phyloP scores from a whole-genome alignment of 2,329 filamentous ascomycete genomes.

The Pseudodiploospora longispora region DNA sequence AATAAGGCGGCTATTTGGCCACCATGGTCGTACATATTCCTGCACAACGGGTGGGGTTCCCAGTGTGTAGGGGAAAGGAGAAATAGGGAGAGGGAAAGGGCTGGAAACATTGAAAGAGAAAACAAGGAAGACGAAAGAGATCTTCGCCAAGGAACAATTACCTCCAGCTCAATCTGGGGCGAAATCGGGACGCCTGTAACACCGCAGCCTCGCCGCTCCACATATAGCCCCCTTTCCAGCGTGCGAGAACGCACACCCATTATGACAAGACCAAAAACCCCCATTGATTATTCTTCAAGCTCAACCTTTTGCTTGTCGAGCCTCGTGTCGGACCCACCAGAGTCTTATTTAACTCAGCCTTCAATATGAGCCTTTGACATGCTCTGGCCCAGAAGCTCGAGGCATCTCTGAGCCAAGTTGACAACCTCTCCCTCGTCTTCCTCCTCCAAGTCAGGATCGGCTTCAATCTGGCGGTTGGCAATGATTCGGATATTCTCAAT shows the following conservation, averaged over 20 bases:
- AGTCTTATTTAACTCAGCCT: conserved; percentile 37
- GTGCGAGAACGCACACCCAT: neutral
- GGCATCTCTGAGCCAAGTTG: conserved; percentile 78
- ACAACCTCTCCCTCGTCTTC: conserved; percentile 92
- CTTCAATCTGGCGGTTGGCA: conserved; percentile 79
- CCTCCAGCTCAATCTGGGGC: conserved; percentile 18
- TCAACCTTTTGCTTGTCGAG: neutral
- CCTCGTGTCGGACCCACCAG: too few relatives aligned
- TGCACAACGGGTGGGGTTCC: conserved; percentile 2
- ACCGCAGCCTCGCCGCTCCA: conserved; percentile 15
- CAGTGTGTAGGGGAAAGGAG: conserved; percentile 4
- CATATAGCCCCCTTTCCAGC: conserved; percentile 2
- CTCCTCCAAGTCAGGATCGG: conserved; percentile 77
- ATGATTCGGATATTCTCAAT: conserved; percentile 88
- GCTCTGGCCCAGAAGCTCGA: conserved; percentile 74
- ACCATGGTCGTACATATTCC: conserved; percentile 1
- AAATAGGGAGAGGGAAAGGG: conserved; percentile 1
- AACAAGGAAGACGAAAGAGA: conserved; percentile 12
- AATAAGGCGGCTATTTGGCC: neutral
- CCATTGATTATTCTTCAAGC: neutral
- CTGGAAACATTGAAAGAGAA: conserved; percentile 11
- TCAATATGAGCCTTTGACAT: conserved; percentile 73
- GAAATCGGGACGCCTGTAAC: conserved; percentile 23
- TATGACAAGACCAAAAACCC: neutral
- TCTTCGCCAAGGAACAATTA: neutral